Evolutionary conservation across 2,329 filamentous ascomycete genomes (phyloP), one percentile per base, ranked within the genome.

Genomic region (Graphilbum sp.): DNA sequence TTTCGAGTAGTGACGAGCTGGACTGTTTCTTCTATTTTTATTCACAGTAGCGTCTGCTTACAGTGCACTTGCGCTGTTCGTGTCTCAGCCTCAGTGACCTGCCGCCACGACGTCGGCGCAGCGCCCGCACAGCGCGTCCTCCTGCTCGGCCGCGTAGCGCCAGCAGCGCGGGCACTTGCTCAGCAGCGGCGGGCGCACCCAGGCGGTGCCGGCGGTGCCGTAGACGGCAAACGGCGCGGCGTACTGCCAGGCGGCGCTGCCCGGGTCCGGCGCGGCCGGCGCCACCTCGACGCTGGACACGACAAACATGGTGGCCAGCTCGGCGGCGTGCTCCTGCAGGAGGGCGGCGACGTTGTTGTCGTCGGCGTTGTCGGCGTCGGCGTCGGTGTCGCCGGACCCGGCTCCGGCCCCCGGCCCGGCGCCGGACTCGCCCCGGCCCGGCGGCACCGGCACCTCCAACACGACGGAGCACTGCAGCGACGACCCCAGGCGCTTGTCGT

Each of bases 111-210:
- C 72, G 12, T 72, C 67, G 23, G 77, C 73, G 54, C 88, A 96
- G 51, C 85, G 65, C 35, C 56, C 58, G 56, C 88, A 96, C 16
- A 93, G 59, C 30, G 61, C 55, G 16, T 80, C 73, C 47, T 78
- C 67, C 35, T 59, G 58, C n/a, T 69, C 62, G n/a, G 80, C 76
- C 19, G 80, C 67, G 55, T 84, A 93, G 44, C 80, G 73, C 90
- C 90, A 98, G 59, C 90, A 98, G 36, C 90, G 67, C 1, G 72
- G 67, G 54, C 90, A 98, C 56, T 96, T 98, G 34, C 66, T 59
- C 12, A 64, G 50, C 47, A 49, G 54, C 1, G 70, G 70, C 41
- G 70, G 65, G 36, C 66, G 46, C 18, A 67, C 63, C 45, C 59
- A 56, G 18, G 63, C 64, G 23, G 47, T 57, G 25, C 58, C 60